These are phyloP conservation scores for Podila clonocystis DNA, from an alignment of 192 early-diverging fungal genomes.

Conservation along the genomic window DNA sequence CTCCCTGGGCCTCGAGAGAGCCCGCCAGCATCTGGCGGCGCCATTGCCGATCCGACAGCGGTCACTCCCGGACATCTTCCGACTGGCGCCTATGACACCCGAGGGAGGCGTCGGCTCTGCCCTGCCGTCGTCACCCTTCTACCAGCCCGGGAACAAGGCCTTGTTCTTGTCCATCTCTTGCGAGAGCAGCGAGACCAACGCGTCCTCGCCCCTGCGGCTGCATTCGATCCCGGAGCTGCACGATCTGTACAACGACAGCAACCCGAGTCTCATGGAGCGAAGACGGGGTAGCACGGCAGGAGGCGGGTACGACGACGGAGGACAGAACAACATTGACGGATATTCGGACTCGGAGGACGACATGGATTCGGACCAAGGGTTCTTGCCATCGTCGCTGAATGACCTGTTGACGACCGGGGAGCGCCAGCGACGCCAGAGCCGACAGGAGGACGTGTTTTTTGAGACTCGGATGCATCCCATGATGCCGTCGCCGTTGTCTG, in stretches of 20 bases:
- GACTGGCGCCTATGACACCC: conserved; percentile 13
- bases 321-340: conserved; percentile 7
- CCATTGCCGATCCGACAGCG: conserved; percentile 53
- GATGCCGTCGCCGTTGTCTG: conserved; percentile 29
- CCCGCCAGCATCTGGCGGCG: conserved; percentile 49
- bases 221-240: conserved; percentile 55
- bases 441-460: conserved; percentile 40
- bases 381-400: conserved; percentile 63
- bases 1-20: background rate
- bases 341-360: conserved; percentile 55
- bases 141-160: conserved; percentile 40
- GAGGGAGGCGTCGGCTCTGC: conserved; percentile 15
- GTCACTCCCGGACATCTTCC: conserved; percentile 56
- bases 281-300: conserved; percentile 18
- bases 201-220: conserved; percentile 45
- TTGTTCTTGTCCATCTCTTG: conserved; percentile 50
- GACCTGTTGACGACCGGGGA: conserved; percentile 61
- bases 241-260: conserved; percentile 5
- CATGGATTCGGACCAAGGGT: conserved; percentile 37
- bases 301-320: conserved; percentile 6
- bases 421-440: conserved; percentile 52
- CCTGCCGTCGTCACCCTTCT: conserved; percentile 39
- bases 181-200: conserved; percentile 21
- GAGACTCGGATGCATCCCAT: background rate
- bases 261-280: background rate